Evolutionary conservation across 345 rosid genomes (phyloP).

Genomic region (Salix purpurea): DNA sequence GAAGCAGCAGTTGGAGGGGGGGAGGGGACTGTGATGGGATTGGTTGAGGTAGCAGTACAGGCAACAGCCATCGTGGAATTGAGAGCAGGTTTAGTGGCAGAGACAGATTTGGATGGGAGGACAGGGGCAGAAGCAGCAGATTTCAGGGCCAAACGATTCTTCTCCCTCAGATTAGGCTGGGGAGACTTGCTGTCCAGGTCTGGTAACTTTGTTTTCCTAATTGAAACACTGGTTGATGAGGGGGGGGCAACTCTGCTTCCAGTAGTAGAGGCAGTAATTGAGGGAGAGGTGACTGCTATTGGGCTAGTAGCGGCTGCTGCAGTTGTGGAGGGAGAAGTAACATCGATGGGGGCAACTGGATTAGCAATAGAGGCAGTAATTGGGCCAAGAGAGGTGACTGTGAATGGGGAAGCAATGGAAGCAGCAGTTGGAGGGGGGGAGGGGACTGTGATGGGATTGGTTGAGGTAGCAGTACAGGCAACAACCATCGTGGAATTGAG

Average conservation of each 20-base stretch:
- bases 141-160: background rate
- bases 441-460: background rate
- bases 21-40: background rate
- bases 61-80: background rate
- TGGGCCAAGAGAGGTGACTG: background rate
- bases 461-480: background rate
- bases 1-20: background rate
- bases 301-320: background rate
- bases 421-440: background rate
- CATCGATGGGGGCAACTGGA: background rate
- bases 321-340: background rate
- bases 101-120: background rate
- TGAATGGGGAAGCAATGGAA: background rate
- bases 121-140: background rate
- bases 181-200: background rate
- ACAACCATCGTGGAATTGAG: background rate
- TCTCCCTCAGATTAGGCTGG: background rate
- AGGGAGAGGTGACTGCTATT: background rate
- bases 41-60: background rate
- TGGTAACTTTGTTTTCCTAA: background rate
- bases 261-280: too few species aligned
- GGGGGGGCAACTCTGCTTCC: background rate
- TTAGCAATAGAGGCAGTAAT: too few species aligned
- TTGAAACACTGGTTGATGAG: background rate
- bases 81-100: background rate